phyloP scores from a whole-genome alignment of 108 stramenopile genomes.

The Cyclotella distinguenda region DNA sequence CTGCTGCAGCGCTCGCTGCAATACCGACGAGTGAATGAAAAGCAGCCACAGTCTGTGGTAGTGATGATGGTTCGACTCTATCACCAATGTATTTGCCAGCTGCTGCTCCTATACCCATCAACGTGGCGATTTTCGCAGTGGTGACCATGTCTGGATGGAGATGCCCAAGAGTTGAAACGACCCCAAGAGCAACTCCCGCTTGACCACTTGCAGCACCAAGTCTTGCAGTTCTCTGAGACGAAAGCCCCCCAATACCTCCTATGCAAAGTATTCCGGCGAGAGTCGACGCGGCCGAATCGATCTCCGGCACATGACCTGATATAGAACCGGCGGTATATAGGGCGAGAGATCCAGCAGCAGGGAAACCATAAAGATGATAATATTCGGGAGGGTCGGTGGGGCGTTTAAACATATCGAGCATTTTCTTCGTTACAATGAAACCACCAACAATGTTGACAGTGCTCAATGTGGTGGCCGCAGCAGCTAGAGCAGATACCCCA shows the following conservation, averaged over 20 bases:
- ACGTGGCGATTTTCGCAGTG: conserved; percentile 74
- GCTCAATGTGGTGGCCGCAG: conserved; percentile 89
- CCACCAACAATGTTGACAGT: conserved; percentile 96
- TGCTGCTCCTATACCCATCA: conserved; percentile 91
- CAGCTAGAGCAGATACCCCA: conserved; percentile 76
- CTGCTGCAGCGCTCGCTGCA: conserved; percentile 89
- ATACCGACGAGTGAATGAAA: conserved; percentile 97
- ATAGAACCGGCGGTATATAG: conserved; percentile 71
- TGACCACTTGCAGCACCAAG: conserved; percentile 95
- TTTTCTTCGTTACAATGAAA: conserved; percentile 96
- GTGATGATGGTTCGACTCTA: conserved; percentile 92
- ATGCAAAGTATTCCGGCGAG: conserved; percentile 94
- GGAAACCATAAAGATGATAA: conserved; percentile 96
- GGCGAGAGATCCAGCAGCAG: conserved; percentile 81
- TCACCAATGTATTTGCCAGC: conserved; percentile 88
- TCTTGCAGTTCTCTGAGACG: conserved; percentile 92
- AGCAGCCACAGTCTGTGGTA: conserved; percentile 97
- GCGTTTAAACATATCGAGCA: conserved; percentile 99
- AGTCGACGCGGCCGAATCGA: conserved; percentile 84
- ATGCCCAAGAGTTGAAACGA: conserved; percentile 92
- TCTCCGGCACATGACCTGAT: conserved; percentile 81
- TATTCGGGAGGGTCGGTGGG: conserved; percentile 97
- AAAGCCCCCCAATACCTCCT: conserved; percentile 96
- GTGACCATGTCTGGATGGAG: conserved; percentile 71
- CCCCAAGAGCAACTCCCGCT: conserved; percentile 95